These are phyloP conservation scores for Acanthamoeba healyi DNA, from an alignment of 208 protist species.

Conservation along the genomic window DNA sequence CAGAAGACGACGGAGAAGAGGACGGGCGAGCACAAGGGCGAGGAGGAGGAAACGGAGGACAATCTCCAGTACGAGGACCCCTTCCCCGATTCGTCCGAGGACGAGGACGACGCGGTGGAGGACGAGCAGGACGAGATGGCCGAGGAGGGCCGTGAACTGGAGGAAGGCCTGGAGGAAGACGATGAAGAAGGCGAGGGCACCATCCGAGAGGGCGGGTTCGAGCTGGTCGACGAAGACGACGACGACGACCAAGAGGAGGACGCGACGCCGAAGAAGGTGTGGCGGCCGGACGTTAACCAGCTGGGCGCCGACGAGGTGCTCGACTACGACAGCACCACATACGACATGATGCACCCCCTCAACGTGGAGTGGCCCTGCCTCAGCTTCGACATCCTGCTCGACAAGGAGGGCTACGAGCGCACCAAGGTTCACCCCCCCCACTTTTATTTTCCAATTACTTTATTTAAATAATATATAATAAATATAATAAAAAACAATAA, in stretches of 20 bases:
- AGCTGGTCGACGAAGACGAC: neutral
- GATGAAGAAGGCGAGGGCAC: constrained; percentile 47
- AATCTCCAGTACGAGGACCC: constrained; percentile 64
- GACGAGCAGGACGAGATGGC: neutral
- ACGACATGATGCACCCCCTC: constrained; percentile 85
- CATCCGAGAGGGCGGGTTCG: neutral
- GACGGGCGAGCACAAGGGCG: neutral
- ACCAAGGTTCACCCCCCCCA: constrained; percentile 68
- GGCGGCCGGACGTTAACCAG: constrained; percentile 79
- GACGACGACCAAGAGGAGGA: constrained; percentile 25
- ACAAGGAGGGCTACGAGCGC: constrained; percentile 82
- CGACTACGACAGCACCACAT: constrained; percentile 84
- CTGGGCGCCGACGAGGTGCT: constrained; percentile 82
- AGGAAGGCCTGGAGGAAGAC: constrained; percentile 75
- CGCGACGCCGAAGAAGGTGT: constrained; percentile 27
- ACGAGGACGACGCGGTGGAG: constrained; percentile 50
- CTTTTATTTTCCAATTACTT: constrained; percentile 16
- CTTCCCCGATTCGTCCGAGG: constrained; percentile 18
- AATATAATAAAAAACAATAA: too few relatives aligned
- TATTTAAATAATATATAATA: too few relatives aligned
- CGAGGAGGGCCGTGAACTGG: constrained; percentile 54
- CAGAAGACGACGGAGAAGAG: neutral
- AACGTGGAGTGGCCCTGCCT: constrained; percentile 87
- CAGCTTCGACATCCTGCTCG: constrained; percentile 83
- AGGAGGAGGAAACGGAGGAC: neutral